These are phyloP conservation scores for Penicillium odoratum DNA, from an alignment of 495 filamentous ascomycete species.

Conservation along the genomic window DNA sequence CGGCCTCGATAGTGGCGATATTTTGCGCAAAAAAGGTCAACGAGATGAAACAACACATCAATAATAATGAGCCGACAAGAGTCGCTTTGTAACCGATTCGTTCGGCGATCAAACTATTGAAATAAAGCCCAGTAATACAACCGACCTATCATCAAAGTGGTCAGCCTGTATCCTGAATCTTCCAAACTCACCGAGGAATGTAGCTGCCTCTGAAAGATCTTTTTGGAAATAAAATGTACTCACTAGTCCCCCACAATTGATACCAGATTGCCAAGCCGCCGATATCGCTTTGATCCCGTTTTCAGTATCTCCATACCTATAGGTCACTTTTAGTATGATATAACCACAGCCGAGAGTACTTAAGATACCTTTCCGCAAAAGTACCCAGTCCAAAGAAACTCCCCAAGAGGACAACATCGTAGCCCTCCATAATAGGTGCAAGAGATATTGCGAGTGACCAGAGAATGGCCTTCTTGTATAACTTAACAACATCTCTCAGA, in stretches of 20 bases:
- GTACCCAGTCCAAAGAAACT: conserved; percentile 14
- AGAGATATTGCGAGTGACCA: conserved; percentile 40
- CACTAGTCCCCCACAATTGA: conserved; percentile 54
- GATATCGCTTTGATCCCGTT: conserved; percentile 37
- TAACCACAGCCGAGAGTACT: too few species aligned
- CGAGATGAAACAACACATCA: conserved; percentile 54
- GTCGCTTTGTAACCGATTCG: conserved; percentile 58
- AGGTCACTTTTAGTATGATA: not conserved
- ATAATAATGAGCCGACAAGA: conserved; percentile 49
- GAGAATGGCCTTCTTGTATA: conserved; percentile 35
- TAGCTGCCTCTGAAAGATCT: too few species aligned
- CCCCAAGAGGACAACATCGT: conserved; percentile 34
- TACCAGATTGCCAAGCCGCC: conserved; percentile 62
- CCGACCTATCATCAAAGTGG: conserved; percentile 53
- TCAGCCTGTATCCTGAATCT: too few species aligned
- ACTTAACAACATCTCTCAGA: not conserved
- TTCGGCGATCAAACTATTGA: conserved; percentile 38
- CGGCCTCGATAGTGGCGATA: conserved; percentile 62
- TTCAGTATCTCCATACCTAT: not conserved
- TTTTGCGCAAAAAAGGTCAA: conserved; percentile 74
- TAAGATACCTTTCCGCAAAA: not conserved
- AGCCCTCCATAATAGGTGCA: conserved; percentile 44
- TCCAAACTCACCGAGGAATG: too few species aligned
- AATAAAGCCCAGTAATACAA: conserved; percentile 53
- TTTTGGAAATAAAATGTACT: too few species aligned